phyloP scores from a whole-genome alignment of 805 yeast species.

The Kluyveromyces starmeri region DNA sequence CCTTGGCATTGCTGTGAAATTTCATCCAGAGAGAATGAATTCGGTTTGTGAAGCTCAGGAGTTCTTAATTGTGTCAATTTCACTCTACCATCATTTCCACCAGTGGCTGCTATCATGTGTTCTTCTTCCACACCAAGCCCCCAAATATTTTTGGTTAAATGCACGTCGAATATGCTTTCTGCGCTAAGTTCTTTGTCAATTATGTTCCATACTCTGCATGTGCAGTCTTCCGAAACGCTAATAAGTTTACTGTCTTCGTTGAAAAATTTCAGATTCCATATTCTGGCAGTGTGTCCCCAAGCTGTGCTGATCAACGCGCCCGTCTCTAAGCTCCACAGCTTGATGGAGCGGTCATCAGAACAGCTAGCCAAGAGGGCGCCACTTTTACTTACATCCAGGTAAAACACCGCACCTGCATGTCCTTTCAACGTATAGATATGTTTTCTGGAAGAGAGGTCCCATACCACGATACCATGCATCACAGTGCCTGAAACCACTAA shows the following conservation, averaged over 20 bases:
- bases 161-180: constrained; percentile 49
- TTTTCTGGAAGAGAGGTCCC: constrained; percentile 46
- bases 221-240: constrained; percentile 81
- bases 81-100: constrained; percentile 90
- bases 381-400: constrained; percentile 51
- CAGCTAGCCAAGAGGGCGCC: constrained; percentile 63
- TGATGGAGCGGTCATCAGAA: constrained; percentile 89
- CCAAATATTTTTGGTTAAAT: constrained; percentile 86
- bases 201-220: constrained; percentile 70
- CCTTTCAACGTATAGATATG: constrained; percentile 51
- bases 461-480: constrained; percentile 73
- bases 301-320: constrained; percentile 65
- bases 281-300: constrained; percentile 96
- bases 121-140: constrained; percentile 48
- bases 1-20: constrained; percentile 26
- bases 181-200: constrained; percentile 17
- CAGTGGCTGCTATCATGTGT: constrained; percentile 54
- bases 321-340: constrained; percentile 53
- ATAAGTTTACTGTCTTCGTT: constrained; percentile 35
- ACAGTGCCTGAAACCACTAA: constrained; percentile 87
- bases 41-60: constrained; percentile 17
- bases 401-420: constrained; percentile 91
- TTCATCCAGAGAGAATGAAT: constrained; percentile 23
- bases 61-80: constrained; percentile 48
- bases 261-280: constrained; percentile 71